phyloP scores from a whole-genome alignment of 495 filamentous ascomycete genomes.

The Talaromyces adpressus region DNA sequence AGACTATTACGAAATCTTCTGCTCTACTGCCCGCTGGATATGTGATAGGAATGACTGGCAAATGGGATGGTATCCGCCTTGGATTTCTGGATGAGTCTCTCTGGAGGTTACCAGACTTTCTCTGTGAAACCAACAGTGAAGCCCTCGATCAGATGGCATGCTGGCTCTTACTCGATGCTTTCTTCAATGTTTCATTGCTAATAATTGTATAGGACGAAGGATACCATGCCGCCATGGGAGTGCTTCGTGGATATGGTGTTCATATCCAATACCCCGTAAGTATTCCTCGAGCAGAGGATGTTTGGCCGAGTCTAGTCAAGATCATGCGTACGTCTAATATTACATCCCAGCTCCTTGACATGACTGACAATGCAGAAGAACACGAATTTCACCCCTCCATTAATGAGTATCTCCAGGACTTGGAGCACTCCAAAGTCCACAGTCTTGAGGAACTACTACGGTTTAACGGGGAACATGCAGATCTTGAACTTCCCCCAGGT shows the following conservation, averaged over 20 bases:
- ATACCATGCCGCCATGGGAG: neutral
- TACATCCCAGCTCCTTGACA: neutral
- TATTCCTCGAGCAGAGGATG: neutral
- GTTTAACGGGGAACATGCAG: neutral
- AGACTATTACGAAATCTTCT: neutral
- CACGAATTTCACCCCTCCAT: neutral
- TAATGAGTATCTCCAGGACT: neutral
- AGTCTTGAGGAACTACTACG: neutral
- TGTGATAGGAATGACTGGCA: neutral
- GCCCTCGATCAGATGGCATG: neutral
- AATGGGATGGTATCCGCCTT: neutral
- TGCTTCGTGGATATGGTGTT: neutral
- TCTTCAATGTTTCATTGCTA: neutral
- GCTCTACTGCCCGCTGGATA: neutral
- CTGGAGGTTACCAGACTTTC: neutral
- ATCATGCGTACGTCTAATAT: neutral
- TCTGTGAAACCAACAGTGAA: neutral
- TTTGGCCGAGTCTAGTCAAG: neutral
- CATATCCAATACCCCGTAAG: neutral
- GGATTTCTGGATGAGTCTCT: neutral
- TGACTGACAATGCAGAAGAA: neutral
- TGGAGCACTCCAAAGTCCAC: neutral
- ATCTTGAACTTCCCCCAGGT: neutral
- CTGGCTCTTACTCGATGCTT: neutral
- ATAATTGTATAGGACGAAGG: neutral